Evolutionary conservation across 371 early-diverging fungal genomes (phyloP).

Genomic region (Batkoa obscura): DNA sequence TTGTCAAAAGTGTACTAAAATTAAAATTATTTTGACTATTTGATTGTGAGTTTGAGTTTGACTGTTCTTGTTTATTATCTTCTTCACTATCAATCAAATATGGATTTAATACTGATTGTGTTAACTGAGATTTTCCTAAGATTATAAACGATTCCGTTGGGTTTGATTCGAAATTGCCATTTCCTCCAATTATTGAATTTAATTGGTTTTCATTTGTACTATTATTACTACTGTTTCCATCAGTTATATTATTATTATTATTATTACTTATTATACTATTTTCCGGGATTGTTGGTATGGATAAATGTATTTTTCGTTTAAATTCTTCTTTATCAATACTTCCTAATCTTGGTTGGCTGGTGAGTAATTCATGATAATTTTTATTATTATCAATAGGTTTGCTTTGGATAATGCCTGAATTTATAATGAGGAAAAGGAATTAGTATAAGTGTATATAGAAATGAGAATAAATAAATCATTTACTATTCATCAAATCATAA

Average conservation of each 20-base stretch:
- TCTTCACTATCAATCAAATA: background rate
- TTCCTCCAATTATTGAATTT: too few species aligned
- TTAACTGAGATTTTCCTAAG: background rate
- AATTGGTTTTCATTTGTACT: too few species aligned
- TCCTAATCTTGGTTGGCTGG: too few species aligned
- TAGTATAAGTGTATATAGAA: background rate
- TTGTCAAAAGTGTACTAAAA: conserved; percentile 23
- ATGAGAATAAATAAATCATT: background rate
- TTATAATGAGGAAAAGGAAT: background rate
- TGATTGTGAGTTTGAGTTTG: background rate
- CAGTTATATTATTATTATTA: too few species aligned
- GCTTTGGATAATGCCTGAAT: background rate
- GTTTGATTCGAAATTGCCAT: too few species aligned
- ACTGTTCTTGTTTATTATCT: background rate
- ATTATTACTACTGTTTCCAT: too few species aligned
- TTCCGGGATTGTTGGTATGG: too few species aligned
- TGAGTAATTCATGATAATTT: background rate
- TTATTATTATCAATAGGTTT: background rate
- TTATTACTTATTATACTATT: too few species aligned
- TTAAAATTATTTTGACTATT: background rate
- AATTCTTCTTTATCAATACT: too few species aligned
- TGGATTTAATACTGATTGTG: background rate
- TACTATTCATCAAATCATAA: conserved; percentile 3
- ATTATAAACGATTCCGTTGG: background rate
- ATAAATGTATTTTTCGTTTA: too few species aligned